Conservation (phyloP, 805 yeast genomes). For the Ogataea wickerhamii region DNA sequence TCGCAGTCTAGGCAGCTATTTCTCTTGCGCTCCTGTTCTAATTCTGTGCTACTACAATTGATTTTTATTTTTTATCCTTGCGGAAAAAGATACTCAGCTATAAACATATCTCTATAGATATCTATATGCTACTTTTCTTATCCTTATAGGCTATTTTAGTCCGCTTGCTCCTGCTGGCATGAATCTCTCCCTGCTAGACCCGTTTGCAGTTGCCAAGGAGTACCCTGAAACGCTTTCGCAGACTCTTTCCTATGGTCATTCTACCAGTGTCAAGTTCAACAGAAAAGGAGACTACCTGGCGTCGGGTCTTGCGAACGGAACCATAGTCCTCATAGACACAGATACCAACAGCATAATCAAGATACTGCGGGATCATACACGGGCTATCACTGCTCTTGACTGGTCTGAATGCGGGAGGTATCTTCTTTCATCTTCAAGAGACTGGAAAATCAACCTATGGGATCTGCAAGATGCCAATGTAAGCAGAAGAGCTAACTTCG, state of each 20-base stretch:
- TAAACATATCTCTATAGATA: too few relatives aligned
- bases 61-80: too few relatives aligned
- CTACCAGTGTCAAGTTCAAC: conserved; percentile 67
- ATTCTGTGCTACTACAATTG: too few relatives aligned
- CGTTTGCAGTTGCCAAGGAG: conserved; percentile 87
- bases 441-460: conserved; percentile 82
- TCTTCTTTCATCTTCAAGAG: conserved; percentile 68
- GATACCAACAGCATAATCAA: conserved; percentile 62
- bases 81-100: too few relatives aligned
- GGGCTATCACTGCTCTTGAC: conserved; percentile 66
- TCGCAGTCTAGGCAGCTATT: too few relatives aligned
- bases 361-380: conserved; percentile 59
- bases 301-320: conserved; percentile 71
- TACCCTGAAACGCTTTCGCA: conserved; percentile 82
- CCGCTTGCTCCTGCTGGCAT: too few relatives aligned
- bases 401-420: conserved; percentile 78
- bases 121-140: too few relatives aligned
- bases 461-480: conserved; percentile 50
- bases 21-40: too few relatives aligned
- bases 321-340: conserved; percentile 67
- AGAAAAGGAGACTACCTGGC: conserved; percentile 83
- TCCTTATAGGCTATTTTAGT: too few relatives aligned
- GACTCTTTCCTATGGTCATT: conserved; percentile 61
- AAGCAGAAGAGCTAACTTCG: conserved; percentile 47
- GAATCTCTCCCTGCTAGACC: conserved; percentile 84